A percentile compares a stretch with the other conserved stretches of the same genome.
Evolutionary conservation across 768 basidiomycete species (phyloP).

Genomic region (Rhodotorula toruloides): DNA sequence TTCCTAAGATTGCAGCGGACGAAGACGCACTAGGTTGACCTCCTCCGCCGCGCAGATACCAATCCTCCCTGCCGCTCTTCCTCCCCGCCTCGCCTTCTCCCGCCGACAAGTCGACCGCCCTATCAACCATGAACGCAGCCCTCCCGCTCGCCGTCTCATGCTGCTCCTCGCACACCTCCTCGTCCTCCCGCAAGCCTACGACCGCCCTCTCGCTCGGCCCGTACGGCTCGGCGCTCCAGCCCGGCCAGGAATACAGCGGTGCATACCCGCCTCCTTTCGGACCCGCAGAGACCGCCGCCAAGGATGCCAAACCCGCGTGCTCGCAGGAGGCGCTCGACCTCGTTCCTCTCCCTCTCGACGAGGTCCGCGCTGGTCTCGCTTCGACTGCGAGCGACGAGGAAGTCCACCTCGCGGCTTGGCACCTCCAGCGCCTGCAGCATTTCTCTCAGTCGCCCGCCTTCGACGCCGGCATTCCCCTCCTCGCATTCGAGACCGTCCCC

Average conservation of each 20-base stretch:
- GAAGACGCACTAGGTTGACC: background rate
- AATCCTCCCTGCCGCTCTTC: conserved; percentile 40
- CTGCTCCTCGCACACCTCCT: background rate
- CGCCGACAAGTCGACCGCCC: conserved; percentile 1
- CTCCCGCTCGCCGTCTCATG: conserved; percentile 18
- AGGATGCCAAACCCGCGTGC: background rate
- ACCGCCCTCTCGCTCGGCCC: conserved; percentile 47
- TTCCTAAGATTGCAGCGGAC: background rate
- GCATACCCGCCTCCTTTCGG: conserved; percentile 46
- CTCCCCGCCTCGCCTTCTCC: conserved; percentile 9
- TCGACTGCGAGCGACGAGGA: conserved; percentile 1
- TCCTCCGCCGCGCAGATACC: conserved; percentile 35
- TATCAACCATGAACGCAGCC: conserved; percentile 28
- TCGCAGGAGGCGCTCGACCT: conserved; percentile 23
- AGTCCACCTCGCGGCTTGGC: conserved; percentile 43
- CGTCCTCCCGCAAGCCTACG: background rate
- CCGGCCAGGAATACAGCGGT: conserved; percentile 47
- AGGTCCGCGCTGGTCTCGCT: background rate
- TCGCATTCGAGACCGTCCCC: conserved; percentile 49
- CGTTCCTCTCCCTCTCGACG: conserved; percentile 12
- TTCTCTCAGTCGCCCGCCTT: conserved; percentile 39
- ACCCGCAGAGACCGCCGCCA: conserved; percentile 11
- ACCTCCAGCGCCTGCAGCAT: conserved; percentile 45
- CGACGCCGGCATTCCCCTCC: conserved; percentile 39
- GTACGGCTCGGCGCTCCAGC: conserved; percentile 46